Evolutionary conservation across 2,329 filamentous ascomycete genomes (phyloP), one percentile per base, ranked within the genome.

Genomic region (Zalaria obscura): DNA sequence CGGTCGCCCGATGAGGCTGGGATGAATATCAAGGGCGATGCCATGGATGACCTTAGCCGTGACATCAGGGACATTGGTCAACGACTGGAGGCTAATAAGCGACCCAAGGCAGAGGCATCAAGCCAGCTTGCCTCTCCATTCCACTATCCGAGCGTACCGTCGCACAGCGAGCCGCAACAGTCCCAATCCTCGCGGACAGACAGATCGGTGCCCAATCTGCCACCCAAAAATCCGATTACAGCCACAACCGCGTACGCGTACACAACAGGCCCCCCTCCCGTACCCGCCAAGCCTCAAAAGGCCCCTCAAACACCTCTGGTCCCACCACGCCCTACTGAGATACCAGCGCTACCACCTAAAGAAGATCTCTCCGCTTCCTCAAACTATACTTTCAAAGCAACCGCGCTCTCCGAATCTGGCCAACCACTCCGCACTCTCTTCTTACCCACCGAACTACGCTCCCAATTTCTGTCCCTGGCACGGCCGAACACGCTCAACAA

Each of bases 341-440:
- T 38, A 25, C 49, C 43, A 50, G 57, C 40, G 50, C 48, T 48
- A 52, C 57, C 47, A 48, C 55, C 25, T 7, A 55, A 53, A 5
- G 41, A 44, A 11, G 61, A 64, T 47, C 66, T 71, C 48, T 70
- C 76, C 38, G 25, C 45, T 25, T 49, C 47, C 25, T 50, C 60
- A 61, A 79, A 76, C 38, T 82, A 84, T 51, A 86, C 83, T 9
- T 93, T 93, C 66, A 76, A 77, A 47, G 83, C 89, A 2, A 80
- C 83, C 2, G 87, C 86, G 1, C 91, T 87, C 56, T 78, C 95
- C 10, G 91, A 98, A 59, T 88, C 86, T 51, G 91, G 89, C 11
- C 76, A 79, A 4, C 83, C 88, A 0, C 74, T 98, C 5, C 80
- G 91, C 29, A 85, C 88, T 0, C 70, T 98, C 29, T 94, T 96